Conservation (phyloP, 2,329 filamentous ascomycete species). For the Clonostachys chloroleuca region DNA sequence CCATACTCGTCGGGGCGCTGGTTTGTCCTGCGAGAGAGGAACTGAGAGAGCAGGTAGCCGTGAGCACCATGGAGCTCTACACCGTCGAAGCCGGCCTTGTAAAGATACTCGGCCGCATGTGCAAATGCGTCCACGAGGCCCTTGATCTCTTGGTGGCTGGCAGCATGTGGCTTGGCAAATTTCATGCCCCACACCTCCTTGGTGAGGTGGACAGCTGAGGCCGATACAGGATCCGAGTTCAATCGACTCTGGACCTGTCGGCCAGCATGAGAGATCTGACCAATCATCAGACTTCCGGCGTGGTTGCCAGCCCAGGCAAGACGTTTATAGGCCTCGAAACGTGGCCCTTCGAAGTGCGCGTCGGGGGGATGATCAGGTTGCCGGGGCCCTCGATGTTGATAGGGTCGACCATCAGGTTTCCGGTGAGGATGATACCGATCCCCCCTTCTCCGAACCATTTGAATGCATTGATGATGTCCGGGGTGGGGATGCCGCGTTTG, state of each 20-base stretch:
- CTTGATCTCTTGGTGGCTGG: conserved; percentile 49
- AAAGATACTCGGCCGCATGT: conserved; percentile 55
- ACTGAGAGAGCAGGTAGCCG: conserved; percentile 49
- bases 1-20: conserved; percentile 46
- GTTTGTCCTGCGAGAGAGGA: conserved; percentile 43
- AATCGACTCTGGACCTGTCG: conserved; percentile 37
- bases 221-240: conserved; percentile 30
- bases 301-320: conserved; percentile 50
- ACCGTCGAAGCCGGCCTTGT: conserved; percentile 57
- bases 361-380: conserved; percentile 55
- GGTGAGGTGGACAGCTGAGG: conserved; percentile 27
- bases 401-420: conserved; percentile 62
- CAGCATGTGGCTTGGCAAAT: conserved; percentile 45
- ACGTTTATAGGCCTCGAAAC: conserved; percentile 58
- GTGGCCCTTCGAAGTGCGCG: conserved; percentile 44
- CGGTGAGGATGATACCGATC: conserved; percentile 53
- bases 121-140: conserved; percentile 54
- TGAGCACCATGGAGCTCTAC: conserved; percentile 48
- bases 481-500: conserved; percentile 36
- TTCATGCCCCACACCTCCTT: conserved; percentile 10
- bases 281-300: conserved; percentile 55
- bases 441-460: conserved; percentile 53
- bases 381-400: conserved; percentile 52
- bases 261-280: conserved; percentile 59
- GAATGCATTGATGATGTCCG: conserved; percentile 47